phyloP scores from a whole-genome alignment of 1,284 basidiomycete species.

The Tilletia walkeri region DNA sequence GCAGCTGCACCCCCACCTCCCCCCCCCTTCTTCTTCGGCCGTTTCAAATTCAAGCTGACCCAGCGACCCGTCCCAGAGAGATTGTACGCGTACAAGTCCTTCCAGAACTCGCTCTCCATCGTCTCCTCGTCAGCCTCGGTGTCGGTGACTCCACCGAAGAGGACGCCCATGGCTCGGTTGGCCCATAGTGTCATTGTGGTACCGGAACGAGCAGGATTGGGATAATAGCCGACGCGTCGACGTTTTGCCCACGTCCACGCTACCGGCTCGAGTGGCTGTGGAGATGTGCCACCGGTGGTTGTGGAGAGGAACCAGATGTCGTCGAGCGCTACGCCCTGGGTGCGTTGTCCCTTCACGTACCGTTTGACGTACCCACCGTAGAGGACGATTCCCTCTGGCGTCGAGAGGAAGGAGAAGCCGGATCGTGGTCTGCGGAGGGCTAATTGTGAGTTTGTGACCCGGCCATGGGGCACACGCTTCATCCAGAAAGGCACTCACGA shows the following conservation, averaged over 20 bases:
- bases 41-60: conserved; percentile 70
- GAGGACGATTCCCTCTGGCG: conserved; percentile 75
- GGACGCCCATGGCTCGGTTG: conserved; percentile 66
- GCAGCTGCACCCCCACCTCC: conserved; percentile 54
- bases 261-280: not conserved
- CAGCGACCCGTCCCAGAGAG: conserved; percentile 74
- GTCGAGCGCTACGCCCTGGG: conserved; percentile 80
- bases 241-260: conserved; percentile 71
- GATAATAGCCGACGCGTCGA: conserved; percentile 70
- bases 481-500: not conserved
- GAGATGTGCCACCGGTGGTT: conserved; percentile 58
- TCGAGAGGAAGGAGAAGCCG: conserved; percentile 82
- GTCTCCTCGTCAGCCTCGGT: conserved; percentile 83
- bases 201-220: conserved; percentile 61
- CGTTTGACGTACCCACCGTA: conserved; percentile 92
- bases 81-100: conserved; percentile 67
- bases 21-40: conserved; percentile 62
- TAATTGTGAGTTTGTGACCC: not conserved
- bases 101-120: conserved; percentile 62
- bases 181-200: conserved; percentile 82
- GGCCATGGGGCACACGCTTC: too few species aligned
- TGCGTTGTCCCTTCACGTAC: conserved; percentile 79
- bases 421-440: not conserved
- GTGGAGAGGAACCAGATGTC: conserved; percentile 77
- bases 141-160: conserved; percentile 90